Base-by-base conservation (phyloP, 495 filamentous ascomycete species). In the Letharia lupina region DNA sequence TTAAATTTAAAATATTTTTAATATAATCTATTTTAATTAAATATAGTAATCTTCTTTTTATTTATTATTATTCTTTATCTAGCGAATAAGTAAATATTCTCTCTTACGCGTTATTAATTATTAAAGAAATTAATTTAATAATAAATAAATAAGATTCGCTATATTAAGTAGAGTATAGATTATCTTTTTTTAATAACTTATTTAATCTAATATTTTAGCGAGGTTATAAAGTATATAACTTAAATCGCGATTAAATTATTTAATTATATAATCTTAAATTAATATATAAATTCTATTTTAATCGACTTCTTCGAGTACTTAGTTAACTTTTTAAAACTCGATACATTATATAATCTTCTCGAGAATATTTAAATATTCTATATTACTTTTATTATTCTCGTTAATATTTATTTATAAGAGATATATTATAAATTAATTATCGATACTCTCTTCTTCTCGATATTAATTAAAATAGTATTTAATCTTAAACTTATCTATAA, bases 61-160 rank as follows among this genome's bases (percentile, higher is more conserved):
- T 61, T 66, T 18, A 62, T 74, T 31, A 68, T 60, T 15, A 47
- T 77, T 20, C 66, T 77, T 57, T 64, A 65, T 23, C 57, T 75
- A n/a, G 64, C 57, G 23, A 62, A 63, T 28, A 54, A 40, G 18
- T 62, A 70, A 48, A 62, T 73, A 12, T 72, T 65, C 18, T 52
- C 63, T 48, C 50, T 68, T 18, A 52, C 64, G 12, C 61, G 66
- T 23, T 63, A 70, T 62, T 65, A 68, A 52, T 37, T 44, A 41
- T 57, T 74, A 3, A 62, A 67, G 63, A 33, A 69, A 41, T 9
- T 66, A 11, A n/a, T 66, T 16, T 18, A 28, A 39, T n/a, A 44
- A 52, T 6, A 66, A 13, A 48, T 28, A 37, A 20, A 61, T 54
- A 23, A 62, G 45, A 52, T 61, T 42, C 15, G 44, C 31, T 15